Evolutionary conservation across 176 grass and related monocot genomes (phyloP).

Genomic region (Triticum dicoccoides): DNA sequence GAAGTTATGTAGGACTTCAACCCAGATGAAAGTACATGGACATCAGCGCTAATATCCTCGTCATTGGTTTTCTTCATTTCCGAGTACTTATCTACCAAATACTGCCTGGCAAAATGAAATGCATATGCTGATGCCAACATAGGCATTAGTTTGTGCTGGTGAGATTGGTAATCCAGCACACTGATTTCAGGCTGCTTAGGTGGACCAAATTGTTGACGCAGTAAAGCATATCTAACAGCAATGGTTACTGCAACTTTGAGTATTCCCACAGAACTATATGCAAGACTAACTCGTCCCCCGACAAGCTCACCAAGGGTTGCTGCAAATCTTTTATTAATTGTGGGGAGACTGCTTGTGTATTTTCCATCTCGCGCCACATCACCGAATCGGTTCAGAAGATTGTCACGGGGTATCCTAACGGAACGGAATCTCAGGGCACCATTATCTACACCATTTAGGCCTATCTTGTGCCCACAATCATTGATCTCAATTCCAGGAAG

Average conservation of each 20-base stretch:
- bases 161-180: constrained; percentile 94
- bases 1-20: constrained; percentile 95
- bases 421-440: constrained; percentile 79
- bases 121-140: constrained; percentile 95
- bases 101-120: constrained; percentile 76
- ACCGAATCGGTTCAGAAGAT: constrained; percentile 95
- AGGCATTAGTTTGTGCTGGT: constrained; percentile 95
- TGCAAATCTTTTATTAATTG: constrained; percentile 92
- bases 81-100: constrained; percentile 75
- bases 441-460: constrained; percentile 97
- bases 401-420: constrained; percentile 87
- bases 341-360: constrained; percentile 88
- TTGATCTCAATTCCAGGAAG: constrained; percentile 95
- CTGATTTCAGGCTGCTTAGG: constrained; percentile 85
- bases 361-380: constrained; percentile 95
- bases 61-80: constrained; percentile 95
- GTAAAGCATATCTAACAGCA: constrained; percentile 83
- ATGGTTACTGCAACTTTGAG: constrained; percentile 92
- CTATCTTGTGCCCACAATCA: constrained; percentile 97
- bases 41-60: constrained; percentile 69
- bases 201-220: constrained; percentile 94
- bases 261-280: constrained; percentile 78
- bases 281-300: constrained; percentile 81
- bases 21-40: constrained; percentile 87
- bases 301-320: constrained; percentile 95